Percentiles rank a stretch among this genome's conserved stretches.
phyloP scores from a whole-genome alignment of 2,329 filamentous ascomycete genomes.

The Hirsutella minnesotensis region DNA sequence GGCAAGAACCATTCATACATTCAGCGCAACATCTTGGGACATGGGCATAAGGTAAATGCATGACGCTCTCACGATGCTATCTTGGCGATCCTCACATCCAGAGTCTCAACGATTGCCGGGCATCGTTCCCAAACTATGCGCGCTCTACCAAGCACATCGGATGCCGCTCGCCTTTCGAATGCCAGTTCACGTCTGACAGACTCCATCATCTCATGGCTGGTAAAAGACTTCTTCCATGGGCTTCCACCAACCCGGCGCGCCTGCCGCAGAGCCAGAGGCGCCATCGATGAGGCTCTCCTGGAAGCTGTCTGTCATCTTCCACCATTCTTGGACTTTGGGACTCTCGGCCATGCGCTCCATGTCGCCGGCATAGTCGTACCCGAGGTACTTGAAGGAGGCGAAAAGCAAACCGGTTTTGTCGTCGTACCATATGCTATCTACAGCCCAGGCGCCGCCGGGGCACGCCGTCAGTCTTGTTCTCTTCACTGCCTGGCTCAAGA shows the following conservation, averaged over 20 bases:
- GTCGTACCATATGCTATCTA: slow-evolving; percentile 66
- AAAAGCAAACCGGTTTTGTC: slow-evolving; percentile 52
- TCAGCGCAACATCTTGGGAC: no score
- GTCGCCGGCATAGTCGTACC: slow-evolving; percentile 58
- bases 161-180: neutral
- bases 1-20: no score
- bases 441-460: neutral
- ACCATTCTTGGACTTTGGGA: slow-evolving; percentile 65
- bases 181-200: neutral
- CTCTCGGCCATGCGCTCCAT: slow-evolving; percentile 68
- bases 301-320: slow-evolving; percentile 67
- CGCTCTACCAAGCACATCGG: no score
- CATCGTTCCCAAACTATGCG: no score
- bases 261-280: slow-evolving; percentile 45
- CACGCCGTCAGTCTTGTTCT: neutral
- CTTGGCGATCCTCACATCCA: no score
- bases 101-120: no score
- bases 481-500: no score
- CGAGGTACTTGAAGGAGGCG: slow-evolving; percentile 69
- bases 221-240: slow-evolving; percentile 60
- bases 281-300: slow-evolving; percentile 54
- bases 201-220: slow-evolving; percentile 26
- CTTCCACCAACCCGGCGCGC: slow-evolving; percentile 57
- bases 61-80: no score
- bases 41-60: no score